Evolutionary conservation across 805 yeast species (phyloP), one percentile per base, ranked within the genome.

Genomic region (Zygosaccharomyces gambellarensis): DNA sequence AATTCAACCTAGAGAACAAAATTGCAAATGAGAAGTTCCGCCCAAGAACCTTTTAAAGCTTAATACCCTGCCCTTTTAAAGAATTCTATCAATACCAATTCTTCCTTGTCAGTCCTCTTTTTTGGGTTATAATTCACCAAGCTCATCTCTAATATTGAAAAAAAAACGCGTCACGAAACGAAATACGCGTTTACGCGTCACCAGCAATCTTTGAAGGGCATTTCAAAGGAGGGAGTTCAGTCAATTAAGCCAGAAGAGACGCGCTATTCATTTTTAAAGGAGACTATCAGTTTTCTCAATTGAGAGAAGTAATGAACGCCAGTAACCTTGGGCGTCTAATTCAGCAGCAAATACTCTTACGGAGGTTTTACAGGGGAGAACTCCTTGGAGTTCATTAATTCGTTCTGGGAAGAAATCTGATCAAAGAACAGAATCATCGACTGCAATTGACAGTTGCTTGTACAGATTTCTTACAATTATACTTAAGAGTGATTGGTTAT

Each of bases 401-500:
- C 9, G 9, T 25, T 25, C 28, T 17, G 17, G 17, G 28, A 25
- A 25, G 28, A 25, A 1, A 6, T 25, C 28, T 25, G 28, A 25
- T 25, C 17, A 1, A 25, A 2, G 28, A 8, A 25, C 1, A 8
- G 6, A 25, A 25, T 8, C 6, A 25, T 8, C 28, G 9, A 25
- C 9, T 25, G 1, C 9, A 25, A 8, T 25, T 25, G 28, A 25
- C 9, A 25, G 9, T 25, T 25, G 28, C 9, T 25, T 25, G 28
- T 25, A 25, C 9, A 25, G 9, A 25, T 25, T 5, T 17, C 10
- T 34, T 8, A 17, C 38, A 9, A 7, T 17, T 8, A 10, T 74
- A 79, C 51, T 57, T 80, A 2, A 62, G 79, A 39, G 77, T 80
- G 38, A 79, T 80, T 3, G 83, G 83, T 3, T 84, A 80, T 61